These are phyloP conservation scores for Backusella sp. DNA, from an alignment of 192 early-diverging fungal genomes.

Conservation along the genomic window DNA sequence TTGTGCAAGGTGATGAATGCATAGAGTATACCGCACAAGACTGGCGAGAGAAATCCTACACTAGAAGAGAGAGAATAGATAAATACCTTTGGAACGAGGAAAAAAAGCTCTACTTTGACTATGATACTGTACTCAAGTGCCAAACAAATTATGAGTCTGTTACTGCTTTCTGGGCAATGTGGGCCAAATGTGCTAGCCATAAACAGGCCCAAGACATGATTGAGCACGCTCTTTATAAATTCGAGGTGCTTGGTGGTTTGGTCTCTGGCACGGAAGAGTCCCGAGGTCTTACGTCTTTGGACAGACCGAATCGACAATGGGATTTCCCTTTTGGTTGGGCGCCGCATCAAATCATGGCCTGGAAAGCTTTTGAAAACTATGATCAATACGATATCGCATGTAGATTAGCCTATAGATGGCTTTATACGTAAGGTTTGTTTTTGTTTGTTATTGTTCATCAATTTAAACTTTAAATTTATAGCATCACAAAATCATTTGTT, in stretches of 20 bases:
- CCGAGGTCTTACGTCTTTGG: slow-evolving; percentile 75
- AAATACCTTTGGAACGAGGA: slow-evolving; percentile 84
- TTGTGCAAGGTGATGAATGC: slow-evolving; percentile 22
- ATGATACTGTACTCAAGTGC: slow-evolving; percentile 67
- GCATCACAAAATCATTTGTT: slow-evolving; percentile 91
- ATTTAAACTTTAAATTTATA: slow-evolving; percentile 14
- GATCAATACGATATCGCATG: slow-evolving; percentile 69
- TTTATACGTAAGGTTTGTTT: slow-evolving; percentile 67
- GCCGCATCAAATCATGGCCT: slow-evolving; percentile 97
- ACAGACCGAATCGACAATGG: slow-evolving; percentile 95
- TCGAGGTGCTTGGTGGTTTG: slow-evolving; percentile 90
- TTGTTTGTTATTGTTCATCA: not conserved
- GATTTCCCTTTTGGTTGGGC: slow-evolving; percentile 96
- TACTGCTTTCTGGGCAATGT: slow-evolving; percentile 90
- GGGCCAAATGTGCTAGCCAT: slow-evolving; percentile 79
- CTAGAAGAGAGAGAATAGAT: slow-evolving; percentile 66
- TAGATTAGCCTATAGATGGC: slow-evolving; percentile 91
- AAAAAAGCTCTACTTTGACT: slow-evolving; percentile 88
- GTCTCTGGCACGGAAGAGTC: slow-evolving; percentile 92
- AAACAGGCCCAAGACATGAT: slow-evolving; percentile 80
- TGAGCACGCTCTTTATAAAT: slow-evolving; percentile 60
- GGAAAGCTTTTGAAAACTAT: slow-evolving; percentile 88
- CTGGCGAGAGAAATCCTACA: slow-evolving; percentile 65
- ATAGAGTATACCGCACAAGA: slow-evolving; percentile 45
- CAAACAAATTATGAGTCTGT: slow-evolving; percentile 84